Percentiles rank a stretch among this genome's conserved stretches.
phyloP scores from a whole-genome alignment of 2,329 filamentous ascomycete species.

The Pestalotiopsis fici region DNA sequence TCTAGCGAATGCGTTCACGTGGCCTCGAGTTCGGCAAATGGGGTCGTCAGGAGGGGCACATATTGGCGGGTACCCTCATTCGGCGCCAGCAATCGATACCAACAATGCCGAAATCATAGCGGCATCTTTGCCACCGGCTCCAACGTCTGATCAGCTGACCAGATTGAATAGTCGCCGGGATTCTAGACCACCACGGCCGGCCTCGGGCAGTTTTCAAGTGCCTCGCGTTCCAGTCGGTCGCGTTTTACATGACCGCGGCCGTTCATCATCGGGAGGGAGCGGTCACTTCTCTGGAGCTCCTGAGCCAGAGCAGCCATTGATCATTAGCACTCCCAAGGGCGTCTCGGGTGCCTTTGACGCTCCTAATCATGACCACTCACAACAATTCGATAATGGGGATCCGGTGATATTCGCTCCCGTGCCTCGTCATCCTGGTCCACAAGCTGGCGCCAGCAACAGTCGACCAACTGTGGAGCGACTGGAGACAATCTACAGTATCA shows the following conservation, averaged over 20 bases:
- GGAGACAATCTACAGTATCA: conserved; percentile 53
- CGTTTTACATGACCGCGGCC: conserved; percentile 20
- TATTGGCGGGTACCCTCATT: conserved; percentile 38
- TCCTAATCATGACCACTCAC: conserved; percentile 35
- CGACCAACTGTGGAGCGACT: conserved; percentile 54
- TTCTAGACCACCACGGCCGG: conserved; percentile 38
- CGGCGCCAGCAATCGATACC: conserved; percentile 36
- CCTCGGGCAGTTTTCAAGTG: conserved; percentile 44
- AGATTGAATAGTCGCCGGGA: conserved; percentile 38
- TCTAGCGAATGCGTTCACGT: conserved; percentile 42
- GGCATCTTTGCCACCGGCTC: conserved; percentile 37
- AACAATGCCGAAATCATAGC: conserved; percentile 33
- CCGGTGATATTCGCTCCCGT: conserved; percentile 55
- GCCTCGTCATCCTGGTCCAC: conserved; percentile 48
- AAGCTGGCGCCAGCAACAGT: conserved; percentile 32
- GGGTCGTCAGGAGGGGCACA: conserved; percentile 21
- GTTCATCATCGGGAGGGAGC: conserved; percentile 20
- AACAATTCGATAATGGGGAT: conserved; percentile 31
- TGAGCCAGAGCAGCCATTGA: conserved; percentile 53
- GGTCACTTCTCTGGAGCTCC: conserved; percentile 23
- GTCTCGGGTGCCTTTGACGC: conserved; percentile 54
- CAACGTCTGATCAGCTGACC: conserved; percentile 39
- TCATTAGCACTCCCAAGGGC: conserved; percentile 61
- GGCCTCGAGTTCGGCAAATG: conserved; percentile 40
- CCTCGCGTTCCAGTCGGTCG: conserved; percentile 41